Conservation (phyloP, 805 yeast species). For the Nakazawaea peltata region DNA sequence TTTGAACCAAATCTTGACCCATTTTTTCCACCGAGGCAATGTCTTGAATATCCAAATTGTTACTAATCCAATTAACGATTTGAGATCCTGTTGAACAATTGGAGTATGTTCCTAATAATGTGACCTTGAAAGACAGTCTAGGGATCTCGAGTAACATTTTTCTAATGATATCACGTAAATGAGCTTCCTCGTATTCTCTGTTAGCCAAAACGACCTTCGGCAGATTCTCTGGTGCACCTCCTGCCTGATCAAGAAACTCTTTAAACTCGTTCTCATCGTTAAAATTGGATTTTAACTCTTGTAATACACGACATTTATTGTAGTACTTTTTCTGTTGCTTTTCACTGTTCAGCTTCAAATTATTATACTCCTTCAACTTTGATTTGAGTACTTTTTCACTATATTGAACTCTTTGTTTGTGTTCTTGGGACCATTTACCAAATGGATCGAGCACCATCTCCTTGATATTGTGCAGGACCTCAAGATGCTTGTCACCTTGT, state of each 20-base stretch:
- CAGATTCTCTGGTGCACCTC: slow-evolving; percentile 7
- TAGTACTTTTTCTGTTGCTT: slow-evolving; percentile 57
- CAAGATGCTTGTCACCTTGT: slow-evolving; percentile 52
- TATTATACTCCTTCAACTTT: slow-evolving; percentile 45
- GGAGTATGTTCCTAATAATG: slow-evolving; percentile 62
- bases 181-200: slow-evolving; percentile 24
- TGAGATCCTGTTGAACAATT: slow-evolving; percentile 54
- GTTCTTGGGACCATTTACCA: slow-evolving; percentile 66
- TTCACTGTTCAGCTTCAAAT: slow-evolving; percentile 38
- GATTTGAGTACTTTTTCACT: slow-evolving; percentile 45
- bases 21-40: slow-evolving; percentile 57
- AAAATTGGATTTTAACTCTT: slow-evolving; percentile 47
- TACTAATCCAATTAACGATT: slow-evolving; percentile 52
- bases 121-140: slow-evolving; percentile 45
- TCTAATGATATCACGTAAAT: slow-evolving; percentile 30
- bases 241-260: slow-evolving; percentile 16
- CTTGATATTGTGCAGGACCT: slow-evolving; percentile 55
- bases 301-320: slow-evolving; percentile 68
- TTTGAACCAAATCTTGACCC: slow-evolving; percentile 62
- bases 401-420: slow-evolving; percentile 54
- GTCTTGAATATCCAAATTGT: slow-evolving; percentile 28
- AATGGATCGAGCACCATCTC: slow-evolving; percentile 62
- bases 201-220: slow-evolving; percentile 13
- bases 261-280: slow-evolving; percentile 35
- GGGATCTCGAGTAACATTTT: slow-evolving; percentile 42